Conservation (phyloP, 768 basidiomycete genomes). For the Trametes cingulata region DNA sequence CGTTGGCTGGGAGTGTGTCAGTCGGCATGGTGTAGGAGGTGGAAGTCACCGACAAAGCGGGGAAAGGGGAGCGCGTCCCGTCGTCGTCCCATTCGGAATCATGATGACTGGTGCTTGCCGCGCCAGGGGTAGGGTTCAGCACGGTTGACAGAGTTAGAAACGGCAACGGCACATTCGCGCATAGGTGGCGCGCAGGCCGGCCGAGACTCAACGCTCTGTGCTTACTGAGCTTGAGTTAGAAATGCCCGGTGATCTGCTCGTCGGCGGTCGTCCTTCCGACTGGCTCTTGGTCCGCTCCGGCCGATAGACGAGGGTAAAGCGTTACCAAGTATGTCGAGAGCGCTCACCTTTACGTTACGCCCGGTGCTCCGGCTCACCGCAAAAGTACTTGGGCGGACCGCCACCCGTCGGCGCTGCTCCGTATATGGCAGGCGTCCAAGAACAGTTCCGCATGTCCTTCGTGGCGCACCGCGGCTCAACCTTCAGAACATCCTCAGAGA, state of each 20-base stretch:
- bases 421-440: conserved; percentile 7
- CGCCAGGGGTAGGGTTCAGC: too few relatives aligned
- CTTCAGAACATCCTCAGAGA: too few relatives aligned
- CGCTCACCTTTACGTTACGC: conserved; percentile 3
- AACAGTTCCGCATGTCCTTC: neutral
- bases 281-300: neutral
- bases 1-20: neutral
- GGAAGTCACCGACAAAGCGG: too few relatives aligned
- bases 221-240: too few relatives aligned
- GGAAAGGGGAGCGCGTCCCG: too few relatives aligned
- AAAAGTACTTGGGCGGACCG: neutral
- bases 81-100: too few relatives aligned
- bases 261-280: neutral
- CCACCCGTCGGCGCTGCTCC: neutral
- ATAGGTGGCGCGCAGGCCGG: too few relatives aligned
- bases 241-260: neutral
- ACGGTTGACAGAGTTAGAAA: neutral
- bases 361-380: neutral
- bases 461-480: neutral
- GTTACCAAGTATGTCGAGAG: neutral
- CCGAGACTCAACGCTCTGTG: neutral
- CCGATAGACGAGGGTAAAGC: conserved; percentile 6
- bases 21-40: neutral
- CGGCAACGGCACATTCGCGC: neutral
- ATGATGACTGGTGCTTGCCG: too few relatives aligned